Percentiles rank a stretch among this genome's conserved stretches.
phyloP scores from a whole-genome alignment of 768 basidiomycete genomes.

The Lactarius quietus region DNA sequence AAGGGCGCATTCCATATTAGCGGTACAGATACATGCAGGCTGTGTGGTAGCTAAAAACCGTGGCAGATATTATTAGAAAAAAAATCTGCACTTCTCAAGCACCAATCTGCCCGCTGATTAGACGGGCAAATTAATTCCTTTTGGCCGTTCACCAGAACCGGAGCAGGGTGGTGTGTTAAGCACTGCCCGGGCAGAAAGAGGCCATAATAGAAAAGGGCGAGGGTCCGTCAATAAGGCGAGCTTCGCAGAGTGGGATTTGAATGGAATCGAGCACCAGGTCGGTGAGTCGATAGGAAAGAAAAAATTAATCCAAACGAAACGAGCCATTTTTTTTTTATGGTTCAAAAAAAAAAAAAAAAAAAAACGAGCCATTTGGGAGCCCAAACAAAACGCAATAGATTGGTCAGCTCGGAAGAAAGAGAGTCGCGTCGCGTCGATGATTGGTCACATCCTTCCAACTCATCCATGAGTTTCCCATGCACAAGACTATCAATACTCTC shows the following conservation, averaged over 20 bases:
- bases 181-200: slow-evolving; percentile 30
- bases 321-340: too few relatives aligned
- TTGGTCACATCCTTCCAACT: background rate
- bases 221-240: background rate
- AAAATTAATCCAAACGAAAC: background rate
- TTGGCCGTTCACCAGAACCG: slow-evolving; percentile 31
- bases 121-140: slow-evolving; percentile 11
- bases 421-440: background rate
- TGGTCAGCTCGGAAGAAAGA: slow-evolving; percentile 5
- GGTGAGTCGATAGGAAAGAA: too few relatives aligned
- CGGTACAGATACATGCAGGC: background rate
- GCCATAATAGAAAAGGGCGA: slow-evolving; percentile 9
- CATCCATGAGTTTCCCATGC: slow-evolving; percentile 29
- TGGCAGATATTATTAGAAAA: slow-evolving; percentile 6
- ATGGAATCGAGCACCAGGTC: background rate
- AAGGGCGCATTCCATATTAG: background rate
- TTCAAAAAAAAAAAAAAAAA: background rate
- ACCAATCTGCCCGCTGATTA: slow-evolving; percentile 25
- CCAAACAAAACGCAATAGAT: slow-evolving; percentile 20
- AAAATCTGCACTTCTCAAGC: slow-evolving; percentile 26
- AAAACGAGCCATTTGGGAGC: background rate
- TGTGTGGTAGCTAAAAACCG: slow-evolving; percentile 27
- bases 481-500: slow-evolving; percentile 44
- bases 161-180: slow-evolving; percentile 25
- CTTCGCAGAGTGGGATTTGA: background rate